Conservation (phyloP, 192 early-diverging fungal genomes). For the Backusella westeae region DNA sequence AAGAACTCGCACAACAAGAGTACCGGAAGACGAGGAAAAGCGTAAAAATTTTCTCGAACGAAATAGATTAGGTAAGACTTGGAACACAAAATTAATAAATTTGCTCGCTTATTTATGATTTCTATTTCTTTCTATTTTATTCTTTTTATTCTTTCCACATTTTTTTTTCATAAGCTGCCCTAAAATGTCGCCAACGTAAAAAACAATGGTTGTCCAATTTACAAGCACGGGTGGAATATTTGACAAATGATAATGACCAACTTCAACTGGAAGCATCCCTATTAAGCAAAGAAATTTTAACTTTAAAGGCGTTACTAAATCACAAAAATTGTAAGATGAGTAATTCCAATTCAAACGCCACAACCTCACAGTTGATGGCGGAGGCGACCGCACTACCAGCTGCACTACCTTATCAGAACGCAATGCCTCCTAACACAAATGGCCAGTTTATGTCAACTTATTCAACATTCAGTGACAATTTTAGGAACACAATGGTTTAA, state of each 20-base stretch:
- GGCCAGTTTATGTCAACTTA: not conserved
- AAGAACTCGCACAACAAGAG: not conserved
- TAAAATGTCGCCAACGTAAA: constrained; percentile 90
- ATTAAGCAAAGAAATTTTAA: constrained; percentile 68
- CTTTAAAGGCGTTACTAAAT: constrained; percentile 73
- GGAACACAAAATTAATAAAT: not conserved
- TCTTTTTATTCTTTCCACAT: not conserved
- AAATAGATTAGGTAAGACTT: constrained; percentile 72
- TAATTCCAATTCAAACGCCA: not conserved
- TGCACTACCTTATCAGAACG: not conserved
- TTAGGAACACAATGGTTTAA: constrained; percentile 7
- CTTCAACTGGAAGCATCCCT: constrained; percentile 52
- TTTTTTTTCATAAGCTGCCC: constrained; percentile 55
- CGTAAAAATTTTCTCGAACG: constrained; percentile 84
- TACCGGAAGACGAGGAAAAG: constrained; percentile 37
- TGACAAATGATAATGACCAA: constrained; percentile 63
- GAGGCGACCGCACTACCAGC: not conserved
- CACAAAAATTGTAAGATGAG: constrained; percentile 67
- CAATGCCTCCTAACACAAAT: not conserved
- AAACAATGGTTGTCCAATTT: constrained; percentile 84
- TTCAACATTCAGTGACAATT: not conserved
- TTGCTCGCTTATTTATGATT: not conserved
- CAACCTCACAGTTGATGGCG: not conserved
- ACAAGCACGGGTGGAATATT: constrained; percentile 58
- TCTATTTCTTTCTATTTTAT: not conserved